Conservation (phyloP, 2,329 filamentous ascomycete species). For the Aspergillus viridinutans region DNA sequence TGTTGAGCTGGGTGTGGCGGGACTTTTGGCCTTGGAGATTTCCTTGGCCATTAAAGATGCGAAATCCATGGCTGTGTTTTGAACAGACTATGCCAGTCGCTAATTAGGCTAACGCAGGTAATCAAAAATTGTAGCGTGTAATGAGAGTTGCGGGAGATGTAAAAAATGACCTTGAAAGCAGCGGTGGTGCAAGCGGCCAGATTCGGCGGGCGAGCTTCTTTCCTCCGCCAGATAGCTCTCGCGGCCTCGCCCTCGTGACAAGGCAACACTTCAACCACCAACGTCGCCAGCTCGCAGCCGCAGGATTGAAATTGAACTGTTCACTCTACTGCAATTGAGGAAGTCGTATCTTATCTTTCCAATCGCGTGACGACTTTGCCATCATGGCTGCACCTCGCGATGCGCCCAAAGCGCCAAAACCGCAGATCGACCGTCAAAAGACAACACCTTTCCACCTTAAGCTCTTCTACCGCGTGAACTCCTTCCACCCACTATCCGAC, state of each 20-base stretch:
- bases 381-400: conserved; percentile 23
- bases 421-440: conserved; percentile 61
- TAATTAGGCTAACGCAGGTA: not conserved
- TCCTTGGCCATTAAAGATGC: conserved; percentile 88
- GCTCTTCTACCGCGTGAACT: conserved; percentile 73
- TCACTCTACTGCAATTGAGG: not conserved
- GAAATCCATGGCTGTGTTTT: conserved; percentile 73
- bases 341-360: not conserved
- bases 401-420: conserved; percentile 25
- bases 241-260: not conserved
- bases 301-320: not conserved
- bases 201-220: not conserved
- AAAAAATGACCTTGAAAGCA: not conserved
- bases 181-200: not conserved
- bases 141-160: not conserved
- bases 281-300: not conserved
- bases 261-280: not conserved
- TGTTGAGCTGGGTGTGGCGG: conserved; percentile 23
- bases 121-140: not conserved
- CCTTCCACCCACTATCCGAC: conserved; percentile 58
- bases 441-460: conserved; percentile 80
- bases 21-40: conserved; percentile 71
- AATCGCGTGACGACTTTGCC: not conserved
- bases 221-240: not conserved
- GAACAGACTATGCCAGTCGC: not conserved